Evolutionary conservation across 805 yeast species (phyloP).

Genomic region (Teunomyces atbi): DNA sequence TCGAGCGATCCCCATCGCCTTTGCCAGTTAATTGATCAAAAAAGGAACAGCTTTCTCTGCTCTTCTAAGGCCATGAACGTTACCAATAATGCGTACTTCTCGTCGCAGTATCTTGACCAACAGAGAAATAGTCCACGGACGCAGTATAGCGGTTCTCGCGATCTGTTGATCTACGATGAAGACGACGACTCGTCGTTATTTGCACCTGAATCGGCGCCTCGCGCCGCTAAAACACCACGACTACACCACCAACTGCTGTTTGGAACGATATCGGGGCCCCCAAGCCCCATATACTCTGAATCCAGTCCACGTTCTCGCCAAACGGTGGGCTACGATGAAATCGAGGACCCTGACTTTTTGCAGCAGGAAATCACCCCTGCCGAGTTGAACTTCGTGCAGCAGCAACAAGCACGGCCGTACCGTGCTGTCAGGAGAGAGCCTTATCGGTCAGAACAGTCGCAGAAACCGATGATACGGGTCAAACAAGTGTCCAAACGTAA

Average conservation of each 20-base stretch:
- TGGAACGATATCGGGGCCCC: neutral
- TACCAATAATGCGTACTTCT: slow-evolving; percentile 40
- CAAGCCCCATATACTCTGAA: neutral
- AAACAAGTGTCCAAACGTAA: slow-evolving; percentile 5
- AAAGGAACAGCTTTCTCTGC: neutral
- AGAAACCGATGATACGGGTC: neutral
- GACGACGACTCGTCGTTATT: neutral
- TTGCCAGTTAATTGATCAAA: neutral
- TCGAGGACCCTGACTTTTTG: slow-evolving; percentile 23
- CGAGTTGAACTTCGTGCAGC: slow-evolving; percentile 21
- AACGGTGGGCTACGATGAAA: neutral
- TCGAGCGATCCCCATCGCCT: neutral
- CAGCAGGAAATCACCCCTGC: slow-evolving; percentile 41
- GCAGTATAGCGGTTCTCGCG: neutral
- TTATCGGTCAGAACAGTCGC: neutral
- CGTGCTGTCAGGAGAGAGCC: slow-evolving; percentile 3
- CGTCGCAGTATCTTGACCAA: slow-evolving; percentile 34
- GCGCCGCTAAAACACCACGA: neutral
- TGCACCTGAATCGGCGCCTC: neutral
- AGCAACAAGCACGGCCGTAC: slow-evolving; percentile 3
- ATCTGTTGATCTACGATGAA: neutral
- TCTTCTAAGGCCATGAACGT: slow-evolving; percentile 30
- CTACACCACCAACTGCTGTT: neutral
- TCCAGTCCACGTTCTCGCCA: neutral
- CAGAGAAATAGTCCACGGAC: slow-evolving; percentile 10